Evolutionary conservation across 1,284 basidiomycete species (phyloP).

Genomic region (Ustilago hordei): DNA sequence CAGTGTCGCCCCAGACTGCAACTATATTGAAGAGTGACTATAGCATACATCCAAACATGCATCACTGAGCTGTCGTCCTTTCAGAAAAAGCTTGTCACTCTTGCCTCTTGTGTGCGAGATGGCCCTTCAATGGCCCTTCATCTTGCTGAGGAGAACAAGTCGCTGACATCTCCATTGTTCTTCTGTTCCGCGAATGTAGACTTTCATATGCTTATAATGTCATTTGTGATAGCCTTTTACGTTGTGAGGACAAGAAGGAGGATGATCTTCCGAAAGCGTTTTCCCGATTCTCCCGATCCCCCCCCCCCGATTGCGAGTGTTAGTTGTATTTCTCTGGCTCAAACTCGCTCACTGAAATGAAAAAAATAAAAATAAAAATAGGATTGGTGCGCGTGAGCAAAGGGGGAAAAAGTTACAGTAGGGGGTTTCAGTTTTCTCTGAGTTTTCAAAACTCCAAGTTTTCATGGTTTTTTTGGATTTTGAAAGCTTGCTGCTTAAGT

Average conservation of each 20-base stretch:
- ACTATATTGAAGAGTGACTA: slow-evolving; percentile 57
- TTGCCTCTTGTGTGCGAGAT: background rate
- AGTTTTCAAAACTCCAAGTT: too few relatives aligned
- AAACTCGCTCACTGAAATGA: background rate
- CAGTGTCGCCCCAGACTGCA: slow-evolving; percentile 62
- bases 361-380: background rate
- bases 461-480: too few relatives aligned
- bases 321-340: background rate
- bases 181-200: background rate
- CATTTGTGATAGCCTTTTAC: background rate
- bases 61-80: slow-evolving; percentile 55
- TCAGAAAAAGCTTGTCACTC: background rate
- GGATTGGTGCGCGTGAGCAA: slow-evolving; percentile 2
- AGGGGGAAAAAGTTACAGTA: background rate
- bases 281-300: background rate
- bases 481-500: too few relatives aligned
- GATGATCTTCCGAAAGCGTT: too few relatives aligned
- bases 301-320: too few relatives aligned
- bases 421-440: too few relatives aligned
- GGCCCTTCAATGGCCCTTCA: background rate
- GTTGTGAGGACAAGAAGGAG: background rate
- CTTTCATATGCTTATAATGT: background rate
- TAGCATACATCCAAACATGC: slow-evolving; percentile 59
- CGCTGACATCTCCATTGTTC: slow-evolving; percentile 6
- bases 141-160: background rate